Conservation (phyloP, 2,329 filamentous ascomycete genomes). For the Fusarium nurragi region DNA sequence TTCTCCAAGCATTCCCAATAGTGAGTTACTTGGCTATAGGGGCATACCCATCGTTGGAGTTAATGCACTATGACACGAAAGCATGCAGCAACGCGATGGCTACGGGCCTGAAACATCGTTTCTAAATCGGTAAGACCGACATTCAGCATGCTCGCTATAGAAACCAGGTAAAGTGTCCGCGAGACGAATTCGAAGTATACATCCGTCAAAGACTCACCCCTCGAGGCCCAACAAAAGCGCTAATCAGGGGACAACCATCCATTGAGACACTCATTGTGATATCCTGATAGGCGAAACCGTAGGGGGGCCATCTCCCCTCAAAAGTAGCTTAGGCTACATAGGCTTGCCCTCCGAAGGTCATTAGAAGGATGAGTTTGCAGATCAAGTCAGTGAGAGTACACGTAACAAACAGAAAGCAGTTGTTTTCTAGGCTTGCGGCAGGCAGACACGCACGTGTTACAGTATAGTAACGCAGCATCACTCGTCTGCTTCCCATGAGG, state of each 20-base stretch:
- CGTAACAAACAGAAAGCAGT: neutral
- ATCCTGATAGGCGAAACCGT: conserved; percentile 32
- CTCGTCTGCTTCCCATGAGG: neutral
- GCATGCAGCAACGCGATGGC: neutral
- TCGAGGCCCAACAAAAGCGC: neutral
- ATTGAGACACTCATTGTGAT: conserved; percentile 24
- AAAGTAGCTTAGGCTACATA: no score
- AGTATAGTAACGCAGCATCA: neutral
- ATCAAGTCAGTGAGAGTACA: no score
- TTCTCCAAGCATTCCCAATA: neutral
- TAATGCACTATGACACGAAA: neutral
- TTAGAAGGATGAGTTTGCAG: no score
- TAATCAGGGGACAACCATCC: neutral
- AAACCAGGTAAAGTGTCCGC: neutral
- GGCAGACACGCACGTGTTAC: neutral
- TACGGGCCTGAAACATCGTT: neutral
- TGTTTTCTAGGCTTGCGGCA: neutral
- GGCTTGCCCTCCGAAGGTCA: no score
- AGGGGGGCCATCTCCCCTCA: no score
- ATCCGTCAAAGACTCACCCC: neutral
- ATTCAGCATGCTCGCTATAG: no score
- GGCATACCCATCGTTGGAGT: neutral
- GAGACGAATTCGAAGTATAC: neutral
- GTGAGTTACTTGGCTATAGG: neutral
- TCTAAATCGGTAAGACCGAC: no score